Evolutionary conservation across 202 grass and related monocot species (phyloP).

Genomic region (Setaria italica): DNA sequence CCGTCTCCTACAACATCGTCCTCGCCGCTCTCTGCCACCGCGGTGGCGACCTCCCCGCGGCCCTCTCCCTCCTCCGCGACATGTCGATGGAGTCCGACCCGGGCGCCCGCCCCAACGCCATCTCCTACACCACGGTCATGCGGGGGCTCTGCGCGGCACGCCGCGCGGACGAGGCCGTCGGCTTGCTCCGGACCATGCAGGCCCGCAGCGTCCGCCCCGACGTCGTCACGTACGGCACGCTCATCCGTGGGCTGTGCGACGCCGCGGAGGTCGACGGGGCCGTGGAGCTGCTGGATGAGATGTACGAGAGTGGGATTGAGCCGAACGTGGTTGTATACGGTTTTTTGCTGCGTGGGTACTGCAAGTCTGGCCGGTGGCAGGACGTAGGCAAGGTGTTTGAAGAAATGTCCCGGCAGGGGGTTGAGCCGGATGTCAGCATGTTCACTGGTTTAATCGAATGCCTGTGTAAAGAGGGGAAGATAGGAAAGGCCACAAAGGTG

Average conservation of each 20-base stretch:
- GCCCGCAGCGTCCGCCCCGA: conserved; percentile 57
- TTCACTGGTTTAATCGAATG: conserved; percentile 70
- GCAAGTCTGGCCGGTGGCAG: conserved; percentile 65
- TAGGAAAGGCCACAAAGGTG: conserved; percentile 44
- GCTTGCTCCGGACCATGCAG: conserved; percentile 64
- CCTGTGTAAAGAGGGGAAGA: conserved; percentile 66
- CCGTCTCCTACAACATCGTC: conserved; percentile 79
- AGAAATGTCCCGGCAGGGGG: conserved; percentile 58
- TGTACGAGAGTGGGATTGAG: conserved; percentile 50
- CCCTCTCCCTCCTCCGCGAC: conserved; percentile 58
- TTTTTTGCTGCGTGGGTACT: conserved; percentile 61
- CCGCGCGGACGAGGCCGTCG: conserved; percentile 59
- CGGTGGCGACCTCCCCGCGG: conserved; percentile 30
- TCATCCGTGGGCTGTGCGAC: conserved; percentile 69
- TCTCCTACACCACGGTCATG: conserved; percentile 71
- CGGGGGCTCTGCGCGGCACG: conserved; percentile 61
- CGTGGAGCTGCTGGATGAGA: conserved; percentile 61
- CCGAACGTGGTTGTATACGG: conserved; percentile 65
- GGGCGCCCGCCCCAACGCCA: conserved; percentile 44
- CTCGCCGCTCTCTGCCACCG: conserved; percentile 62
- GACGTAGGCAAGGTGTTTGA: conserved; percentile 60
- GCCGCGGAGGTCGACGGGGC: conserved; percentile 52
- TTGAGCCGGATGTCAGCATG: conserved; percentile 64
- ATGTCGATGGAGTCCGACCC: conserved; percentile 41
- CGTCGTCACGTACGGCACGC: conserved; percentile 68